phyloP scores from a whole-genome alignment of 768 basidiomycete species.

The Pisolithus orientalis region DNA sequence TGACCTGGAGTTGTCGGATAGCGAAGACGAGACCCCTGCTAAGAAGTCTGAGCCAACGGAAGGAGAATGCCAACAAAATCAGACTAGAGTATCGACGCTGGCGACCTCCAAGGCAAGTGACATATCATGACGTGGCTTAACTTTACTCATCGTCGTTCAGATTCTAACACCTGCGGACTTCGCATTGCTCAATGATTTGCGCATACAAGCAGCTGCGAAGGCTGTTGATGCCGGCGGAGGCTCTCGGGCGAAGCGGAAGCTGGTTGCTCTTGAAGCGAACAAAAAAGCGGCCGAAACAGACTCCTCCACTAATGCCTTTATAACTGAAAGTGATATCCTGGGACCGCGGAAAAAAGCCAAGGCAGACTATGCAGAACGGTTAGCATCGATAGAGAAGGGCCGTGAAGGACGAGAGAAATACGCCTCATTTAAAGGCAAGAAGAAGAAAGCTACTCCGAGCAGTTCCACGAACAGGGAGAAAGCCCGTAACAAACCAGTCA shows the following conservation, averaged over 20 bases:
- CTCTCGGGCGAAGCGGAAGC: slow-evolving; percentile 80
- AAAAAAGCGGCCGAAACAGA: slow-evolving; percentile 48
- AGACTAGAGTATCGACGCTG: slow-evolving; percentile 51
- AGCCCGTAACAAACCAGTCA: slow-evolving; percentile 88
- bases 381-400: slow-evolving; percentile 88
- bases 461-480: slow-evolving; percentile 92
- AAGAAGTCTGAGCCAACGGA: slow-evolving; percentile 7
- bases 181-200: slow-evolving; percentile 82
- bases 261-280: slow-evolving; percentile 69
- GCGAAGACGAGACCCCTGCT: slow-evolving; percentile 52
- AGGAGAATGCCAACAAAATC: slow-evolving; percentile 20
- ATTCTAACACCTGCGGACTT: slow-evolving; percentile 98
- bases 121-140: not conserved
- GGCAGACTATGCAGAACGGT: slow-evolving; percentile 87
- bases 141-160: slow-evolving; percentile 32
- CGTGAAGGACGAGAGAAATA: slow-evolving; percentile 94
- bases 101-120: slow-evolving; percentile 69
- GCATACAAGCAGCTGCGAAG: slow-evolving; percentile 68
- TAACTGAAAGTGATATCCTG: slow-evolving; percentile 88
- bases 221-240: slow-evolving; percentile 68
- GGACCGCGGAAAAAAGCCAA: slow-evolving; percentile 93
- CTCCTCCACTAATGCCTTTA: slow-evolving; percentile 45
- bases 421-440: slow-evolving; percentile 86
- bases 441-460: slow-evolving; percentile 74
- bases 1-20: slow-evolving; percentile 74